Base-by-base conservation (phyloP, 805 yeast genomes). In the Grigorovia yakushimaensis region DNA sequence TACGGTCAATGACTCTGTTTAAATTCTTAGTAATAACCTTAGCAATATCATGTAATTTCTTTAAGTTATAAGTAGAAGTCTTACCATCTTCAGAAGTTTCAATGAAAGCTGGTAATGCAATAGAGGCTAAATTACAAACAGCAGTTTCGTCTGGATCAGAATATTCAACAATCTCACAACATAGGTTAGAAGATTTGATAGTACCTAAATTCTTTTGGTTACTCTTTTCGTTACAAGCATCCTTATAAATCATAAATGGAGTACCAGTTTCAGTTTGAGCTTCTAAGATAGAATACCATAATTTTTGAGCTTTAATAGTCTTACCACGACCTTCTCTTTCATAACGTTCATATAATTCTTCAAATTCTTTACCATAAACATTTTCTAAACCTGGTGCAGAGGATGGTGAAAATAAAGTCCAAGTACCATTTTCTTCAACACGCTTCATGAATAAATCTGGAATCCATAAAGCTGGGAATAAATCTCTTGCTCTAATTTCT, bases 201-300 rank as follows among this genome's bases (percentile, higher is more conserved):
- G 82, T 78, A 45, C 98, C 98, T 57, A 91, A 70, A 65, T 91
- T 91, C 73, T 87, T 79, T 66, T 91, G 98, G 67, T 91, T 91
- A 41, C 88, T 78, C 68, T 91, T 88, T 43, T 65, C 56, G 68
- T 91, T 91, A 69, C 96, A 85, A 9, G 95, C 77, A 70, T 91
- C 98, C 64, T 91, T 91, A 73, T 86, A 91, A 15, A 91, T 73
- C 82, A 91, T 81, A 72, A 86, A 91, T 22, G 98, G 98, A 56
- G 85, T 86, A 45, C 98, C 98, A 3, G 98, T 89, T 69, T 91
- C 97, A 37, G 93, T 85, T 70, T 91, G 98, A 33, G 96, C 81
- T 62, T 87, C 93, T 47, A 91, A 66, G 47, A 91, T 88, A 41
- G 89, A 82, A 53, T 80, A 76, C 98, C 98, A 91, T 42, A 91